Base-by-base conservation (phyloP, 2,329 filamentous ascomycete genomes). In the Exserohilum turcica region DNA sequence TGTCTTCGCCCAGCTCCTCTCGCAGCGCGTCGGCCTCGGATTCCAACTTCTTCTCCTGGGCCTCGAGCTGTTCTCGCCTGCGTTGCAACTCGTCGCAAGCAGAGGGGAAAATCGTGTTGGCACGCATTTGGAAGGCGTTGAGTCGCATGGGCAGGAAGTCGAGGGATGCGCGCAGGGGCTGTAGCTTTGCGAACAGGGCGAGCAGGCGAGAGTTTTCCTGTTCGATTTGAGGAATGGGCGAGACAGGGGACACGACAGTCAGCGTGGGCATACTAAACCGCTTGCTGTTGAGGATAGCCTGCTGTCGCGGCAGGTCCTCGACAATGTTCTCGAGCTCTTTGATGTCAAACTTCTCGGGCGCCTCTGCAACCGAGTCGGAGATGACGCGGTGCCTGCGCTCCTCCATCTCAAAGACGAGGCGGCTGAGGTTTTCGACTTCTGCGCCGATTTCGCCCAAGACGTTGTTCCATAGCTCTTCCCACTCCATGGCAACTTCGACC, bases 401-500 rank as follows among this genome's bases (percentile, higher is more conserved):
- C 74, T 99, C 94, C 92, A 97, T 96, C 75, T 97, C 92, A 67
- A 97, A 97, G 27, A 97, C 90, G 42, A 96, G 78, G 33, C 89
- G 83, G 66, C 84, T 86, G 13, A 96, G 80, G 38, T 88, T 87
- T 60, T 94, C 90, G 69, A 92, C 87, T 76, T 99, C 94, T 57
- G 88, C 86, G 46, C 92, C 90, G 56, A 97, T 96, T 71, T 97
- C 93, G 38, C 92, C 93, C 2, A 99, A 80, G 3, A 97, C 93
- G 59, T 84, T 91, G 65, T 91, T 91, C 93, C 94, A 97, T 31
- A 99, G 81, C 76, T 97, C 92, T 74, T 97, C 92, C 93, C 93
- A 99, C 71, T 99, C 94, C 92, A 97, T 96, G 40, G 94, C 94
- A 53, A 96, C 86, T 74, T 97, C 94, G 15, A 99, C 93, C 70